Conservation (phyloP, 2,329 filamentous ascomycete species). For the Scedosporium apiospermum region DNA sequence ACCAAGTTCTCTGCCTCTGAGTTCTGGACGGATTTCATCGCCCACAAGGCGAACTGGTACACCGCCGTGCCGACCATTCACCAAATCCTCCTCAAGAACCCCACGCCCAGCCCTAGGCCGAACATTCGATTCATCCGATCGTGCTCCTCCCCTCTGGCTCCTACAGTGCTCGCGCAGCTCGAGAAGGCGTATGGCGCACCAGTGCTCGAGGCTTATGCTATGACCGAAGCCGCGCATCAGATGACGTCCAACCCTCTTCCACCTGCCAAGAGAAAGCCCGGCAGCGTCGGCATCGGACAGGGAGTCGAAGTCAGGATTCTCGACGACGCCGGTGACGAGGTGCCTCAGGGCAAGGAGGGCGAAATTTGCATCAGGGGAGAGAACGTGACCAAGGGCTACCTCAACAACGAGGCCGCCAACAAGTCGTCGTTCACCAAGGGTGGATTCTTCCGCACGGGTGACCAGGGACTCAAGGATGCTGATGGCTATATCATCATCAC, state of each 20-base stretch:
- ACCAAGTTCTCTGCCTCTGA: constrained; percentile 69
- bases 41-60: constrained; percentile 78
- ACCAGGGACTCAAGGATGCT: constrained; percentile 71
- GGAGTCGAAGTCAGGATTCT: constrained; percentile 76
- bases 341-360: constrained; percentile 60
- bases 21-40: constrained; percentile 72
- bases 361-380: constrained; percentile 77
- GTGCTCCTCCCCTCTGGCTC: constrained; percentile 75
- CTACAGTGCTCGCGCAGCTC: constrained; percentile 71
- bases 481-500: constrained; percentile 82
- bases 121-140: constrained; percentile 79
- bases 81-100: constrained; percentile 72
- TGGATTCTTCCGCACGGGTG: constrained; percentile 83
- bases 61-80: constrained; percentile 90
- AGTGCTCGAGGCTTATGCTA: constrained; percentile 82
- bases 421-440: constrained; percentile 59
- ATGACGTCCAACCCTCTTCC: constrained; percentile 73
- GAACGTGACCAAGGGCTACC: constrained; percentile 77
- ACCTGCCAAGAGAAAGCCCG: constrained; percentile 64
- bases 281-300: constrained; percentile 73
- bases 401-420: constrained; percentile 76
- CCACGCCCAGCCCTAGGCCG: constrained; percentile 57
- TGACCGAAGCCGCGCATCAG: constrained; percentile 83
- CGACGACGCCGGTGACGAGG: constrained; percentile 56
- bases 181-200: constrained; percentile 68